Evolutionary conservation across 148 eudicot genomes (phyloP).

Genomic region (Oxyria digyna): DNA sequence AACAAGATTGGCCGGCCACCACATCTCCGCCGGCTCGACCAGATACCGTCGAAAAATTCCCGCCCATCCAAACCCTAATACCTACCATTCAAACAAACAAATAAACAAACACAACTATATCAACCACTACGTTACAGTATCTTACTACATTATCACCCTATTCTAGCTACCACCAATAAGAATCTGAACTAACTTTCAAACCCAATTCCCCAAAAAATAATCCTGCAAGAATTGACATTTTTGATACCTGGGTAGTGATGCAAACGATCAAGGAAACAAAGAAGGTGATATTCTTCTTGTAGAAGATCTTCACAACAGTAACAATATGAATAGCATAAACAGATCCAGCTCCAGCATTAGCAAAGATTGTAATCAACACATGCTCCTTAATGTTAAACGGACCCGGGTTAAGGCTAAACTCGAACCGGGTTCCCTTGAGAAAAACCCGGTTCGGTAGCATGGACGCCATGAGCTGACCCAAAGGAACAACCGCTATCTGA

Average conservation of each 20-base stretch:
- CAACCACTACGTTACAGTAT: not conserved
- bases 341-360: slow-evolving; percentile 84
- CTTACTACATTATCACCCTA: not conserved
- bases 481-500: slow-evolving; percentile 84
- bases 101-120: not conserved
- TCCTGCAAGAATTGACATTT: too few species aligned
- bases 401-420: slow-evolving; percentile 76
- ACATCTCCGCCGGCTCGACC: slow-evolving; percentile 97
- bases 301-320: slow-evolving; percentile 78
- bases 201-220: not conserved
- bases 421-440: slow-evolving; percentile 50
- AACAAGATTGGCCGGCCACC: slow-evolving; percentile 98
- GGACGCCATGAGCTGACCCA: slow-evolving; percentile 81
- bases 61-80: slow-evolving; percentile 97
- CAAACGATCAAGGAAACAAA: slow-evolving; percentile 74
- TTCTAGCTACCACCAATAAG: not conserved
- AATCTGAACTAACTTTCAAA: not conserved
- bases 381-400: slow-evolving; percentile 94
- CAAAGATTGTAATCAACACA: slow-evolving; percentile 87
- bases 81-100: slow-evolving; percentile 43
- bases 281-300: slow-evolving; percentile 64
- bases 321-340: slow-evolving; percentile 88
- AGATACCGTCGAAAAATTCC: slow-evolving; percentile 73
- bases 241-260: slow-evolving; percentile 71
- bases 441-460: slow-evolving; percentile 40